Conservation (phyloP, 176 grass and related monocot genomes). For the Miscanthus lutarioriparius region DNA sequence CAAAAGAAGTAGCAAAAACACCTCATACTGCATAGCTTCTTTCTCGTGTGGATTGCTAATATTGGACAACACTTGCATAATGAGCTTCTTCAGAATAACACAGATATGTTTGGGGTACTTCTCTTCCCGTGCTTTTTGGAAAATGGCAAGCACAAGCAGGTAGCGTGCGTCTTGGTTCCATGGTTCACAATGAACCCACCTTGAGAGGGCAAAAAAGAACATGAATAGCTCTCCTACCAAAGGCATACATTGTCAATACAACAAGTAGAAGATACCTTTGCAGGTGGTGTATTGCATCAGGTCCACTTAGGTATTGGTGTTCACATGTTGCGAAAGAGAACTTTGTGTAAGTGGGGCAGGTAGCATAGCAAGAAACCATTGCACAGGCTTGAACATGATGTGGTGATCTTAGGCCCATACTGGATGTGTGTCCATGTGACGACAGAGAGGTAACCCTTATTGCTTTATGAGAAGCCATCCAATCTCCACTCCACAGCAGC, state of each 20-base stretch:
- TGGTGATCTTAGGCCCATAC: conserved; percentile 56
- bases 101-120: conserved; percentile 68
- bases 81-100: conserved; percentile 57
- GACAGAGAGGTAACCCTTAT: conserved; percentile 61
- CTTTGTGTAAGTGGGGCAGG: conserved; percentile 58
- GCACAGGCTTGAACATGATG: conserved; percentile 78
- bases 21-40: conserved; percentile 45
- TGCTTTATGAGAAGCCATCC: conserved; percentile 83
- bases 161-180: conserved; percentile 82
- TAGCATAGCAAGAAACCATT: conserved; percentile 73
- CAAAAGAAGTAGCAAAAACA: conserved; percentile 61
- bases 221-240: conserved; percentile 20
- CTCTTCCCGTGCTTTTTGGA: conserved; percentile 86
- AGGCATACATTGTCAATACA: conserved; percentile 15
- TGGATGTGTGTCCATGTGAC: conserved; percentile 40
- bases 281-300: conserved; percentile 46
- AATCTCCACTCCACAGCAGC: conserved; percentile 66
- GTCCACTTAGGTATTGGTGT: conserved; percentile 45
- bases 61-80: conserved; percentile 62
- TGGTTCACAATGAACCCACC: conserved; percentile 85
- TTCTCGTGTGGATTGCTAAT: conserved; percentile 41
- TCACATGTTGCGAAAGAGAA: conserved; percentile 87
- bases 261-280: conserved; percentile 64
- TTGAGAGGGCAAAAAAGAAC: conserved; percentile 26
- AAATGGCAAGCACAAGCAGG: conserved; percentile 70